A percentile compares a stretch with the other conserved stretches of the same genome.
Conservation (phyloP, 2,329 filamentous ascomycete genomes). For the Gnomoniopsis smithogilvyi region DNA sequence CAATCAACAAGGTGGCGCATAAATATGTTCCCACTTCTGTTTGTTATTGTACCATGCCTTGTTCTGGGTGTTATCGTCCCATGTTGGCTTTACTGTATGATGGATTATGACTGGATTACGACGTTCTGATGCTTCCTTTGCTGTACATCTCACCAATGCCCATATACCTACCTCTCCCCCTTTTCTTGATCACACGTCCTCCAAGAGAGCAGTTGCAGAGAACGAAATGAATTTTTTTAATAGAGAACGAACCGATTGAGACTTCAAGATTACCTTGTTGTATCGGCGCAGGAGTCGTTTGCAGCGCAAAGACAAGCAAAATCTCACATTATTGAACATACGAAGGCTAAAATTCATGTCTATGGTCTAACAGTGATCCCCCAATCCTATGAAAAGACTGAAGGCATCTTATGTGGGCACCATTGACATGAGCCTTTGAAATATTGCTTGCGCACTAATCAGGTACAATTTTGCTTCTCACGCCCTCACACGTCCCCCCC, state of each 20-base stretch:
- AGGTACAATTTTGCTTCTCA: too few relatives aligned
- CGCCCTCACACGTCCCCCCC: too few relatives aligned
- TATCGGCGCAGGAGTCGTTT: background rate
- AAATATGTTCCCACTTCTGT: conserved; percentile 2
- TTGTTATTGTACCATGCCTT: background rate
- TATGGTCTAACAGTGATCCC: too few relatives aligned
- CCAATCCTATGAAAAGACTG: too few relatives aligned
- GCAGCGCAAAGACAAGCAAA: background rate
- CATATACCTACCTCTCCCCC: background rate
- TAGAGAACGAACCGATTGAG: background rate
- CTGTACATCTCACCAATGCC: background rate
- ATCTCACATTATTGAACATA: background rate
- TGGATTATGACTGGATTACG: background rate
- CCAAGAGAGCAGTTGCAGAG: background rate
- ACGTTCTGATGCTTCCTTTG: background rate
- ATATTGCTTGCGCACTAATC: too few relatives aligned
- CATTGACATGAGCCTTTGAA: too few relatives aligned
- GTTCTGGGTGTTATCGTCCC: background rate
- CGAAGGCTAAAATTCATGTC: too few relatives aligned
- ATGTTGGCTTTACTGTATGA: background rate
- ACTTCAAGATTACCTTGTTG: background rate
- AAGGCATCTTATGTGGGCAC: too few relatives aligned
- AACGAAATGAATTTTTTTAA: background rate
- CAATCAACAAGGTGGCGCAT: conserved; percentile 31
- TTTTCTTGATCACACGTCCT: background rate